Evolutionary conservation across 139 green algal genomes (phyloP).

Genomic region (Trebouxia sp.): DNA sequence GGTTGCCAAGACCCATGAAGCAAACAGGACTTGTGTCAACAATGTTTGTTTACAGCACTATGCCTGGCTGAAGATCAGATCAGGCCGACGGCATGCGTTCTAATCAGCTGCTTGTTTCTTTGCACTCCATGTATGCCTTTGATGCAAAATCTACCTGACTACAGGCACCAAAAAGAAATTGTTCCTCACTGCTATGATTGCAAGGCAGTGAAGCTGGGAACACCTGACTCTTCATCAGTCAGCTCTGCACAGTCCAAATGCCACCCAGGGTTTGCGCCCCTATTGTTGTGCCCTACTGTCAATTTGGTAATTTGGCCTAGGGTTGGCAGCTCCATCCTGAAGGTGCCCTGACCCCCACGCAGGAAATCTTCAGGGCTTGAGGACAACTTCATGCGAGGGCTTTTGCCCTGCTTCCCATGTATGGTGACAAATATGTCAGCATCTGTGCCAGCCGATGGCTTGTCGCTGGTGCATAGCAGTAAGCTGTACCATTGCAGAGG

Average conservation of each 20-base stretch:
- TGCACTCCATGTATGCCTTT: no score
- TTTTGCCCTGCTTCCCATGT: constrained; percentile 56
- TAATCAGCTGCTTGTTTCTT: no score
- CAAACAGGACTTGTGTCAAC: no score
- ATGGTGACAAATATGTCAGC: constrained; percentile 53
- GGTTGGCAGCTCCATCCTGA: constrained; percentile 60
- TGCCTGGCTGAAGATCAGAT: no score
- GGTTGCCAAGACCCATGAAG: no score
- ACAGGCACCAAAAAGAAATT: no score
- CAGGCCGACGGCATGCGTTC: no score
- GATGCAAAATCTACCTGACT: no score
- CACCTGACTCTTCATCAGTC: constrained; percentile 47
- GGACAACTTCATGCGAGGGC: constrained; percentile 45
- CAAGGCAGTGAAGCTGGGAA: no score
- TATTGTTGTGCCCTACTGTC: constrained; percentile 62
- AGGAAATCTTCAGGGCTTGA: constrained; percentile 63
- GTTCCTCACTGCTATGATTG: no score
- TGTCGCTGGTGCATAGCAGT: constrained; percentile 46
- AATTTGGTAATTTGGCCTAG: constrained; percentile 60
- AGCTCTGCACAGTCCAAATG: constrained; percentile 69
- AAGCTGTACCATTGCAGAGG: constrained; percentile 28
- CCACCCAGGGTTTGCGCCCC: constrained; percentile 49
- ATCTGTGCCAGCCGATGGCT: constrained; percentile 54
- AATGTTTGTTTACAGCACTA: no score
- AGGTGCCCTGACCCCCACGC: constrained; percentile 56